Conservation (phyloP, 2,329 filamentous ascomycete genomes). For the Intubia oerlemansii region DNA sequence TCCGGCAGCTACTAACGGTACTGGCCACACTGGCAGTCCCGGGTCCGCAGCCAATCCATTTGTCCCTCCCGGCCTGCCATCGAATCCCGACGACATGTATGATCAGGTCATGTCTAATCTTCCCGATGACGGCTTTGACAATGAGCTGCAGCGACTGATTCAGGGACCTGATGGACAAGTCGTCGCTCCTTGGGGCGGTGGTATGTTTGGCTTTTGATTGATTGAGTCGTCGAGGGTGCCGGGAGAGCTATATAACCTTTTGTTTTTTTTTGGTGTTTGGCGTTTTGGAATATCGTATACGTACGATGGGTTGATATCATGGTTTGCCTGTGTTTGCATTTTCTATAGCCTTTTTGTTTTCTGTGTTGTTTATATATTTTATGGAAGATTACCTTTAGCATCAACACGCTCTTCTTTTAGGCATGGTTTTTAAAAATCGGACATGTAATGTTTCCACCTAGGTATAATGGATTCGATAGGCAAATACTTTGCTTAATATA, state of each 20-base stretch:
- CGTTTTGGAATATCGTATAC: too few relatives aligned
- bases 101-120: constrained; percentile 1
- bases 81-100: too few relatives aligned
- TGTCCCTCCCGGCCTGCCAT: not conserved
- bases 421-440: too few relatives aligned
- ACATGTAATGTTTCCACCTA: too few relatives aligned
- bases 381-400: not conserved
- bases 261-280: not conserved
- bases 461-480: too few relatives aligned
- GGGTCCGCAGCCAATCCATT: not conserved
- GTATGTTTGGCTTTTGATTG: constrained; percentile 8
- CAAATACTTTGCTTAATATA: too few relatives aligned
- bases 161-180: constrained; percentile 13
- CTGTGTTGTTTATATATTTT: not conserved
- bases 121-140: constrained; percentile 22
- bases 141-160: constrained; percentile 22
- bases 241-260: not conserved
- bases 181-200: constrained; percentile 9
- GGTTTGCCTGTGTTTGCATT: too few relatives aligned
- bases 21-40: not conserved
- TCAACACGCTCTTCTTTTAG: too few relatives aligned
- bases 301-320: too few relatives aligned
- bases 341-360: too few relatives aligned
- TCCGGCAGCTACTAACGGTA: not conserved
- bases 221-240: not conserved